Percentiles rank a stretch among this genome's conserved stretches.
phyloP scores from a whole-genome alignment of 768 basidiomycete genomes.

The Dioszegia aurantiaca region DNA sequence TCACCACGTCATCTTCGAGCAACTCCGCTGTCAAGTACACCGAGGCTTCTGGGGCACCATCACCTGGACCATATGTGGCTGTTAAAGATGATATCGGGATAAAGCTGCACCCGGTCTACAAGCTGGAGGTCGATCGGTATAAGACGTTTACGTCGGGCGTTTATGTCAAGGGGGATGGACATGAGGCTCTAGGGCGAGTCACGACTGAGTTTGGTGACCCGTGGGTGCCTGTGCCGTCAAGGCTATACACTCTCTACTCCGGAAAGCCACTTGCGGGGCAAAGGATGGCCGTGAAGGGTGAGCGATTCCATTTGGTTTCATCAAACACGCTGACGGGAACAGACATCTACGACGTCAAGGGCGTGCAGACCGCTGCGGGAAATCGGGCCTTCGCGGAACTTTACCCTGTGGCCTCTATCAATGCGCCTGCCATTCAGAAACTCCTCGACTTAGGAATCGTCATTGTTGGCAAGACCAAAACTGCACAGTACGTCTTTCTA shows the following conservation, averaged over 20 bases:
- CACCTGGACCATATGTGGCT: conserved; percentile 9
- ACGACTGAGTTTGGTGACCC: conserved; percentile 18
- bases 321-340: background rate
- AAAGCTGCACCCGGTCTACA: conserved; percentile 18
- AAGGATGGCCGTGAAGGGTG: conserved; percentile 46
- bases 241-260: conserved; percentile 51
- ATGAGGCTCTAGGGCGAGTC: conserved; percentile 6
- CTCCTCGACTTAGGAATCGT: conserved; percentile 58
- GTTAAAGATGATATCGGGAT: background rate
- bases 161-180: conserved; percentile 14
- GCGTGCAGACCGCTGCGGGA: conserved; percentile 53
- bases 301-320: conserved; percentile 20
- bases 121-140: conserved; percentile 20
- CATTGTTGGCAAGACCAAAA: conserved; percentile 61
- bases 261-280: conserved; percentile 50
- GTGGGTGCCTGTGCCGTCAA: conserved; percentile 58
- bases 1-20: background rate
- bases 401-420: conserved; percentile 52
- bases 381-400: conserved; percentile 52
- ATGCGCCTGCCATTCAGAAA: conserved; percentile 56
- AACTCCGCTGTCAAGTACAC: conserved; percentile 4
- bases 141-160: conserved; percentile 22
- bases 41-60: background rate
- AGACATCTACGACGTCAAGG: conserved; percentile 55
- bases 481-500: conserved; percentile 30